A percentile compares a stretch with the other conserved stretches of the same genome.
These are phyloP conservation scores for Aspergillus awamori DNA, from an alignment of 2,329 filamentous ascomycete species.

Conservation along the genomic window DNA sequence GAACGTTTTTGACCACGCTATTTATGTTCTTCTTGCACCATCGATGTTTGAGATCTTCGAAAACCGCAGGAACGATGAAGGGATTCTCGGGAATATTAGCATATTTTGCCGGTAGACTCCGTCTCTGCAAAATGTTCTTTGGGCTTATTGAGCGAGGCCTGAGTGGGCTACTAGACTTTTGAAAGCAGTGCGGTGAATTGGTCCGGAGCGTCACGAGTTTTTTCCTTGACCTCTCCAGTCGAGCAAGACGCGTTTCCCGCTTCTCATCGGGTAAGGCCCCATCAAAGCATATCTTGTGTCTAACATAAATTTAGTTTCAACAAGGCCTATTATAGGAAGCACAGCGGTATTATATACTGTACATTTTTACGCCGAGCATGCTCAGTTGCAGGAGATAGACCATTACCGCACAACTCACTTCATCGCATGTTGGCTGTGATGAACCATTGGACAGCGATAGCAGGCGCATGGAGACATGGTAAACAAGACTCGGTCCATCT, in stretches of 20 bases:
- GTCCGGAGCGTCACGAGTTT: constrained; percentile 57
- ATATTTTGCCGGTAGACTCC: constrained; percentile 29
- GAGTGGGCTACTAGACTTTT: constrained; percentile 13
- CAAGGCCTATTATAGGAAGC: constrained; percentile 12
- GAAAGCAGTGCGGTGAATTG: constrained; percentile 35
- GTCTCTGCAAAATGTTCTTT: constrained; percentile 32
- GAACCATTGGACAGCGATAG: constrained; percentile 41
- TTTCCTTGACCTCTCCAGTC: constrained; percentile 61
- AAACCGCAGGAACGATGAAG: constrained; percentile 76
- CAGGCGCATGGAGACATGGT: constrained; percentile 68
- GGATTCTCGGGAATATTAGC: constrained; percentile 56
- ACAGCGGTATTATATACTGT: constrained; percentile 56
- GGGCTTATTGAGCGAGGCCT: constrained; percentile 16
- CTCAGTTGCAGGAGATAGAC: constrained; percentile 66
- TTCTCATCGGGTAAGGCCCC: constrained; percentile 75
- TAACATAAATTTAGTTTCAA: constrained; percentile 35
- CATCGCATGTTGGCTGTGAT: constrained; percentile 62
- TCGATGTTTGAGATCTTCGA: constrained; percentile 66
- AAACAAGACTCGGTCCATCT: constrained; percentile 78
- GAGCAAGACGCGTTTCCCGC: constrained; percentile 60
- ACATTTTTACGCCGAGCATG: constrained; percentile 64
- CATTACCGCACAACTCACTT: constrained; percentile 63
- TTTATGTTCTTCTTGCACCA: constrained; percentile 36
- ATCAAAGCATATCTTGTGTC: constrained; percentile 79
- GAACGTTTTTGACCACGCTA: constrained; percentile 16